Percentiles rank a stretch among this genome's conserved stretches.
phyloP scores from a whole-genome alignment of 345 rosid species.

The Litchi chinensis region DNA sequence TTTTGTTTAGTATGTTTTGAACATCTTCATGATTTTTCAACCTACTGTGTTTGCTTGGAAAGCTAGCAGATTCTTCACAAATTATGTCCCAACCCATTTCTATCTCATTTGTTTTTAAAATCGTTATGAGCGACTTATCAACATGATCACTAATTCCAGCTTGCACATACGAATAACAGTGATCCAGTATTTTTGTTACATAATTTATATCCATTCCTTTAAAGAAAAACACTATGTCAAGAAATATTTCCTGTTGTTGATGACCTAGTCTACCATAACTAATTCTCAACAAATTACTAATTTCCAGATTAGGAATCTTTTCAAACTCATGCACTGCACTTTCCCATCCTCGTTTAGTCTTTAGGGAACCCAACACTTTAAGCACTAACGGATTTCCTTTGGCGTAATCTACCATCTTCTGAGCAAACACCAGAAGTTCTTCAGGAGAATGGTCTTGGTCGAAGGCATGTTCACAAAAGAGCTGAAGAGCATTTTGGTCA shows the following conservation, averaged over 20 bases:
- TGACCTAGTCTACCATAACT: slow-evolving; percentile 14
- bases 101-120: slow-evolving; percentile 18
- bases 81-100: slow-evolving; percentile 14
- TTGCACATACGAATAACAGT: background rate
- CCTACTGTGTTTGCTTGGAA: slow-evolving; percentile 1
- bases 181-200: slow-evolving; percentile 25
- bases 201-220: slow-evolving; percentile 19
- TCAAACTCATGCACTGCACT: background rate
- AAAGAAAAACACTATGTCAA: slow-evolving; percentile 54
- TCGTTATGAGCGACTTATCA: slow-evolving; percentile 38
- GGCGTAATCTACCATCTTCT: background rate
- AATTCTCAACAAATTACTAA: slow-evolving; percentile 8
- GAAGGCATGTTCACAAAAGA: background rate
- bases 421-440: background rate
- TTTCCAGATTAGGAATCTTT: background rate
- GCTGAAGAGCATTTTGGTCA: background rate
- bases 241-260: slow-evolving; percentile 32
- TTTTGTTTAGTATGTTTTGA: background rate
- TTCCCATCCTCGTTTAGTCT: background rate
- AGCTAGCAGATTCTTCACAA: background rate
- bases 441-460: background rate
- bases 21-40: background rate
- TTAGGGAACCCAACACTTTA: background rate
- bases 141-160: background rate
- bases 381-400: slow-evolving; percentile 25